Percentiles rank a stretch among this genome's conserved stretches.
These are phyloP conservation scores for Monilinia polystroma DNA, from an alignment of 2,329 filamentous ascomycete genomes.

Conservation along the genomic window DNA sequence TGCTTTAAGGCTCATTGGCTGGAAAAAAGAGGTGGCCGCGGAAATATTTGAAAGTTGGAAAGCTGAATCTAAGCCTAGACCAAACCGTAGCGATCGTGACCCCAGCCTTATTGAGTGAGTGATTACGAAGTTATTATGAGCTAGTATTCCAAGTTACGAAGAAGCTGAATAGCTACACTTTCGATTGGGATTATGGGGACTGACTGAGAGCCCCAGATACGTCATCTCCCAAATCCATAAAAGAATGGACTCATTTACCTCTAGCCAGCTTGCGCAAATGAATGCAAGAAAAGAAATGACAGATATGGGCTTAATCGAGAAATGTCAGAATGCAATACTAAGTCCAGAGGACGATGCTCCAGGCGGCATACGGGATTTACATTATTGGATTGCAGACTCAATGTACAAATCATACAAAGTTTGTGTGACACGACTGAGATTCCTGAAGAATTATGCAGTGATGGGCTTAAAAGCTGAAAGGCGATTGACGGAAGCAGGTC, in stretches of 20 bases:
- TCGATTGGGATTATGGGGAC: background rate
- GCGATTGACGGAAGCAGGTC: background rate
- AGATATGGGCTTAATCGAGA: background rate
- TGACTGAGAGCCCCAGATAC: background rate
- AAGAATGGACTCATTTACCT: background rate
- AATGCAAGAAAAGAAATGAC: background rate
- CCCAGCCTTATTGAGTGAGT: slow-evolving; percentile 14
- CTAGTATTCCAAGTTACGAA: background rate
- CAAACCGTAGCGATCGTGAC: background rate
- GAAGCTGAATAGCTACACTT: background rate
- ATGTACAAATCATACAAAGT: background rate
- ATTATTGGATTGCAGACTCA: slow-evolving; percentile 2
- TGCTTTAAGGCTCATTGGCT: background rate
- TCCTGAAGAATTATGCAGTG: slow-evolving; percentile 6
- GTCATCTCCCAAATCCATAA: background rate
- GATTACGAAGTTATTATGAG: background rate
- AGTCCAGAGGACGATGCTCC: background rate
- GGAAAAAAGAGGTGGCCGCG: background rate
- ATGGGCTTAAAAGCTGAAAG: background rate
- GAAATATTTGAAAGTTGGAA: background rate
- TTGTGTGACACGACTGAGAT: background rate
- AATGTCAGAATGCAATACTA: background rate
- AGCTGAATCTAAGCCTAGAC: background rate
- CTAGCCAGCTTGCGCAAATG: background rate
- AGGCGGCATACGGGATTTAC: background rate